Evolutionary conservation across 2,329 filamentous ascomycete species (phyloP).

Genomic region (Akanthomyces muscarius): DNA sequence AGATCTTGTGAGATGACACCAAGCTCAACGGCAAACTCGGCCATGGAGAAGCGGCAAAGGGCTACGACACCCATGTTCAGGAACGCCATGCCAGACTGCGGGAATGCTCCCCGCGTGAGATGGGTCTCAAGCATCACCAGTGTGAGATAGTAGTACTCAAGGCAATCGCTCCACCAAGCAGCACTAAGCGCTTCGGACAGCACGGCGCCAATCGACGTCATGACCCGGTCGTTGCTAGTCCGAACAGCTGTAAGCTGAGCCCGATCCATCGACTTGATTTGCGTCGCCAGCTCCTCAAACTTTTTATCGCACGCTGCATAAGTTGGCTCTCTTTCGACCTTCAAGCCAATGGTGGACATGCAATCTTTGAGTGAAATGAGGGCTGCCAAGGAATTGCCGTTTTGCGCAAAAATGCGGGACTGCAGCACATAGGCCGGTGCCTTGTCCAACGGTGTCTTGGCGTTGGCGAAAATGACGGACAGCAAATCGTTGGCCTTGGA

Average conservation of each 20-base stretch:
- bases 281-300: constrained; percentile 60
- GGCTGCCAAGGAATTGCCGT: constrained; percentile 66
- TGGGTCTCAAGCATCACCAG: constrained; percentile 65
- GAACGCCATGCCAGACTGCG: constrained; percentile 66
- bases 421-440: constrained; percentile 80
- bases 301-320: constrained; percentile 74
- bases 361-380: constrained; percentile 68
- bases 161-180: constrained; percentile 68
- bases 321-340: constrained; percentile 60
- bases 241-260: constrained; percentile 41
- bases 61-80: constrained; percentile 65
- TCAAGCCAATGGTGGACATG: constrained; percentile 63
- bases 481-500: constrained; percentile 65
- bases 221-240: constrained; percentile 45
- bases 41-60: constrained; percentile 66
- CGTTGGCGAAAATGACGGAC: constrained; percentile 63
- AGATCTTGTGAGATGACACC: constrained; percentile 60
- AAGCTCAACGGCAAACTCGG: constrained; percentile 62
- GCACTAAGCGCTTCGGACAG: constrained; percentile 66
- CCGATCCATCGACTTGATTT: constrained; percentile 55
- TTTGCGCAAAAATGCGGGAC: constrained; percentile 71
- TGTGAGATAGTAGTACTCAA: constrained; percentile 69
- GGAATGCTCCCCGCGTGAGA: constrained; percentile 59
- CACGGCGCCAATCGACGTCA: constrained; percentile 64
- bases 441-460: constrained; percentile 71